These are phyloP conservation scores for Melaleuca quinquenervia DNA, from an alignment of 345 rosid species.

Conservation along the genomic window DNA sequence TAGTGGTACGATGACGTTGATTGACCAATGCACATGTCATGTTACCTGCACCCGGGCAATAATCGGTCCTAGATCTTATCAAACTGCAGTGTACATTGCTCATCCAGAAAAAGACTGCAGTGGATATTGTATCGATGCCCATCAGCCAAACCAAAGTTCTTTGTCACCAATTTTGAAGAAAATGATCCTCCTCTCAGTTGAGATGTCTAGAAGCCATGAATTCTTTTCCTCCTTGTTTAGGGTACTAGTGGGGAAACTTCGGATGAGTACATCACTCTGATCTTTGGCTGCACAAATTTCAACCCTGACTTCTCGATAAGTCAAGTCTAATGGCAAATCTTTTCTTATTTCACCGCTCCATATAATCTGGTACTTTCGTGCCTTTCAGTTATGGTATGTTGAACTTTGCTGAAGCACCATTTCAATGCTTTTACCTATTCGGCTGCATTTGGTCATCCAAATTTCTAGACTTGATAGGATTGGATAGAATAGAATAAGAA, in stretches of 20 bases:
- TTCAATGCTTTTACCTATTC: background rate
- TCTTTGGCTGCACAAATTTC: background rate
- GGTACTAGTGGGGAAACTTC: background rate
- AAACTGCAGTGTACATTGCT: background rate
- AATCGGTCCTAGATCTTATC: background rate
- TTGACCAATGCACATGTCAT: background rate
- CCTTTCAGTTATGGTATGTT: background rate
- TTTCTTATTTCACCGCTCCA: background rate
- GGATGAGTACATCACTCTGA: background rate
- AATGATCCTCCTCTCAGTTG: background rate
- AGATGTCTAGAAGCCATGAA: background rate
- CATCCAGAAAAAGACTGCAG: background rate
- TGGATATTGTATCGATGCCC: background rate
- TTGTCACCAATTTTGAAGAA: background rate
- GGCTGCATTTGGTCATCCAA: too few species aligned
- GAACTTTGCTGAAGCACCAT: background rate
- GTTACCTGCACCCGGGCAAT: background rate
- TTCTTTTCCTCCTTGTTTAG: background rate
- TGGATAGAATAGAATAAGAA: too few species aligned
- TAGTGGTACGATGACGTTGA: background rate
- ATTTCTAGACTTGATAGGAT: too few species aligned
- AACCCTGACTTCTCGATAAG: background rate
- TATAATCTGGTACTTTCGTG: background rate
- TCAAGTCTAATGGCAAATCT: background rate
- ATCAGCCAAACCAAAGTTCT: background rate